Base-by-base conservation (phyloP, 148 eudicot genomes). In the Fagopyrum tataricum region DNA sequence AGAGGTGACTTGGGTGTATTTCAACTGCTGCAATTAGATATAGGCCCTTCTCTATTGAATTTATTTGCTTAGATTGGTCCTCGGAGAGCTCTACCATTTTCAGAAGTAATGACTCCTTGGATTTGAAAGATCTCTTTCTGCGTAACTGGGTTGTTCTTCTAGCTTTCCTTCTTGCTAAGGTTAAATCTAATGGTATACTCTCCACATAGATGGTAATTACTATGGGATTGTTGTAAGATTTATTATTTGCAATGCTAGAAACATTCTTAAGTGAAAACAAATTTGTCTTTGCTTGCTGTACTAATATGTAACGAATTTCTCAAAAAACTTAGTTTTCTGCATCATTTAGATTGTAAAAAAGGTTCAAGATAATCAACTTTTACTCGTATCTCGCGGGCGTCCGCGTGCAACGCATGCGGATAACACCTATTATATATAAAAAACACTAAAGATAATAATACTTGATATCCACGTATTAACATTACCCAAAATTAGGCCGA, bases 141-240 rank as follows among this genome's bases (percentile, higher is more conserved):
- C 85, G 97, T 62, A 95, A 91, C 76, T 95, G 97, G 98, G 85
- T 95, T 74, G 98, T 91, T 81, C 97, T 95, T 81, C 85, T 95
- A 11, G 78, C 98, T 75, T 95, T 95, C 83, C 89, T 95, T 79
- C 89, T 95, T 18, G 97, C 98, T 14, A 97, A 97, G 78, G 98
- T 95, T 82, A 95, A 90, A 90, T 87, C 96, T 77, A 76, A 91
- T 75, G 97, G 98, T 80, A 76, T 95, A 79, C 96, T 95, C 51
- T 91, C 98, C 75, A 97, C 98, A 74, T 97, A 91, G 90, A 90
- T 95, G 98, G 98, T 91, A 90, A 91, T 71, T 82, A 76, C 73
- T 72, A 67, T 67, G 18, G 24, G 26, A 59, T 64, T 74, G 37
- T n/a, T 49, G 37, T 1, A 12, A 1, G 39, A 10, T 24, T 72